Evolutionary conservation across 225 moss, liverwort and hornwort genomes (phyloP).

Genomic region (Climacium dendroides): DNA sequence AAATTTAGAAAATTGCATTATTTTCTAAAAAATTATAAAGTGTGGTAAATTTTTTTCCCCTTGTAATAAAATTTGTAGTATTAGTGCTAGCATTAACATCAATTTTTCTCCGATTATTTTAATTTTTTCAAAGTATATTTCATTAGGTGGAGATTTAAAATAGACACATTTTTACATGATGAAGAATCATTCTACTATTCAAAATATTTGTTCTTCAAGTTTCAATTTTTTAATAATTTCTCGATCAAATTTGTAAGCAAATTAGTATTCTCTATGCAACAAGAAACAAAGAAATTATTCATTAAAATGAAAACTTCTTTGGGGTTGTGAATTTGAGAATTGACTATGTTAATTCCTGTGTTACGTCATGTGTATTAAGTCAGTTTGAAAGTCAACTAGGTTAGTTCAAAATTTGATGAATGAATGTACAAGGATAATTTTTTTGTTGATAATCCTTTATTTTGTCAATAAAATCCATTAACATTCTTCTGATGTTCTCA

Average conservation of each 20-base stretch:
- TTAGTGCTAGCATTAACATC: not conserved
- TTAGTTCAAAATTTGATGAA: not conserved
- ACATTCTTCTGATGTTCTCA: rapidly evolving
- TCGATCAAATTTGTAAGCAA: too few relatives aligned
- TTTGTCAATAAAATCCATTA: rapidly evolving
- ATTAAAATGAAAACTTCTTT: not conserved
- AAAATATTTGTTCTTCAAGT: not conserved
- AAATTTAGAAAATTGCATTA: too few relatives aligned
- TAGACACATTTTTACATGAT: not conserved
- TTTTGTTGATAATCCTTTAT: rapidly evolving
- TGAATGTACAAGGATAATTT: not conserved
- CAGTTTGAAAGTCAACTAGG: rapidly evolving
- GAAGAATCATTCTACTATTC: not conserved
- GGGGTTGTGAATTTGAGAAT: rapidly evolving
- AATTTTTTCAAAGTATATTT: not conserved
- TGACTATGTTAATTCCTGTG: rapidly evolving
- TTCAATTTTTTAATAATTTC: not conserved
- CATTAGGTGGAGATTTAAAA: not conserved
- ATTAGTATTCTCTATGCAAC: too few relatives aligned
- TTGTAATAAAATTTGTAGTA: not conserved
- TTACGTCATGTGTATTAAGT: rapidly evolving
- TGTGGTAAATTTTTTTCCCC: not conserved
- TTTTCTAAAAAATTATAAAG: not conserved
- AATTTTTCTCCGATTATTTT: not conserved
- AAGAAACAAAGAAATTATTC: not conserved